Percentiles rank a stretch among this genome's conserved stretches.
These are phyloP conservation scores for Termitomyces sp. DNA, from an alignment of 768 basidiomycete species.

Conservation along the genomic window DNA sequence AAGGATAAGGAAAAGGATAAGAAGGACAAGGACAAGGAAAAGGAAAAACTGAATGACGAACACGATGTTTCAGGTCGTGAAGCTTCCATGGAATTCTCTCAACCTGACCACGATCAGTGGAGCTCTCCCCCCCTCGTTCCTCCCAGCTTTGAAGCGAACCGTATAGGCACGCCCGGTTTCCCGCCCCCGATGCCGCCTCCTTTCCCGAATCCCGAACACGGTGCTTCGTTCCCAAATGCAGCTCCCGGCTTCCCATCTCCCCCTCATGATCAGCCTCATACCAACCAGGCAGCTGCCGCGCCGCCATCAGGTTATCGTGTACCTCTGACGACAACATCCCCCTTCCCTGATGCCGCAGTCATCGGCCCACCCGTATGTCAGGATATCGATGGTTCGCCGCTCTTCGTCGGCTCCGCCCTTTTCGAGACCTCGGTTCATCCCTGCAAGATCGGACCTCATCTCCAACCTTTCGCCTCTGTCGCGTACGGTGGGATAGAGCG, in stretches of 20 bases:
- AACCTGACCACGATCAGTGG: conserved; percentile 7
- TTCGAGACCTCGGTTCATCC: conserved; percentile 68
- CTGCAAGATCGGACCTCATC: conserved; percentile 69
- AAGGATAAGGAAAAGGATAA: conserved; percentile 15
- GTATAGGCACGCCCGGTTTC: conserved; percentile 2
- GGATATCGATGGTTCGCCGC: conserved; percentile 56
- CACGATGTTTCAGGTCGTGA: conserved; percentile 1
- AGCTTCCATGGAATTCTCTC: background rate
- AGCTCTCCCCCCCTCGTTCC: conserved; percentile 19
- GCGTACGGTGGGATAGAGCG: conserved; percentile 60
- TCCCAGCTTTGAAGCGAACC: conserved; percentile 13
- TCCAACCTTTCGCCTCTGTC: conserved; percentile 47
- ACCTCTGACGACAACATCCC: conserved; percentile 36
- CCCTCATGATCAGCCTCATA: conserved; percentile 6
- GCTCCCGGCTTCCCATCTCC: conserved; percentile 13
- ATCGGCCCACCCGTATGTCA: conserved; percentile 45
- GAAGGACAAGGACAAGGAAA: conserved; percentile 14
- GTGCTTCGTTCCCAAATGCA: conserved; percentile 5
- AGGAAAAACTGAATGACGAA: conserved; percentile 8
- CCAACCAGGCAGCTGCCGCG: conserved; percentile 15
- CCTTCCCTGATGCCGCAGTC: conserved; percentile 38
- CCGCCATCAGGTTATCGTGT: conserved; percentile 68
- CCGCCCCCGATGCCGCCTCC: conserved; percentile 5
- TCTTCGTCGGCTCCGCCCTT: conserved; percentile 73
- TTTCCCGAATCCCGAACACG: conserved; percentile 3